Conservation (phyloP, 768 basidiomycete genomes). For the Hygrocybe punicea region DNA sequence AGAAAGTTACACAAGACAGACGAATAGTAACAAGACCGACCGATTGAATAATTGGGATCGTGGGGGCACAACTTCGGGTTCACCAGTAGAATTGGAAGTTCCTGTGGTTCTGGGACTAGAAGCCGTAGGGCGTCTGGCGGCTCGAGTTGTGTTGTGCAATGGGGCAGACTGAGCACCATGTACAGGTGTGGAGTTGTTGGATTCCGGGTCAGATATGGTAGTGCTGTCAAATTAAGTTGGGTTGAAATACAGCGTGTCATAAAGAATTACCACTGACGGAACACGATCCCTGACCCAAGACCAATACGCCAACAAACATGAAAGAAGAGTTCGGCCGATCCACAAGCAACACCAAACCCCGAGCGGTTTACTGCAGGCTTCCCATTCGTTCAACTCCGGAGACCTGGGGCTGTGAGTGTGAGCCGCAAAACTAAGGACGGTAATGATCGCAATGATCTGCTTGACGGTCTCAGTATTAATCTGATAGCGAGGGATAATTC, state of each 20-base stretch:
- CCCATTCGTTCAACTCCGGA: slow-evolving; percentile 43
- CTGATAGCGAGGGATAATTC: too few species aligned
- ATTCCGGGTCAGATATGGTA: slow-evolving; percentile 5
- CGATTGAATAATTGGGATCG: slow-evolving; percentile 37
- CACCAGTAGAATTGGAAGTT: slow-evolving; percentile 2
- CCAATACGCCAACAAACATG: slow-evolving; percentile 48
- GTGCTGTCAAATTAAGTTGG: neutral
- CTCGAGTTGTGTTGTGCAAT: neutral
- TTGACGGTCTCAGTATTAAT: neutral
- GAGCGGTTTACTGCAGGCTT: slow-evolving; percentile 51
- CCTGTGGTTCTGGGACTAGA: neutral
- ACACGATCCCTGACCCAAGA: slow-evolving; percentile 38
- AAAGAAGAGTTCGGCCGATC: slow-evolving; percentile 46
- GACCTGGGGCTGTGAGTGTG: slow-evolving; percentile 41
- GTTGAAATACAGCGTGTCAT: slow-evolving; percentile 14
- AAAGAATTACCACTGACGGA: slow-evolving; percentile 22
- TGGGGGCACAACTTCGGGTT: neutral
- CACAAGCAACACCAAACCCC: slow-evolving; percentile 59
- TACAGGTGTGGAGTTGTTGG: neutral
- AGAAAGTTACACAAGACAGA: slow-evolving; percentile 12
- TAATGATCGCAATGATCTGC: slow-evolving; percentile 49
- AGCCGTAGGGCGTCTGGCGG: neutral
- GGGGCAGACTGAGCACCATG: neutral
- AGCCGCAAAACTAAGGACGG: slow-evolving; percentile 44
- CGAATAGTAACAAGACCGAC: slow-evolving; percentile 27